These are phyloP conservation scores for Salvia rosmarinus DNA, from an alignment of 257 asterid genomes.

Conservation along the genomic window DNA sequence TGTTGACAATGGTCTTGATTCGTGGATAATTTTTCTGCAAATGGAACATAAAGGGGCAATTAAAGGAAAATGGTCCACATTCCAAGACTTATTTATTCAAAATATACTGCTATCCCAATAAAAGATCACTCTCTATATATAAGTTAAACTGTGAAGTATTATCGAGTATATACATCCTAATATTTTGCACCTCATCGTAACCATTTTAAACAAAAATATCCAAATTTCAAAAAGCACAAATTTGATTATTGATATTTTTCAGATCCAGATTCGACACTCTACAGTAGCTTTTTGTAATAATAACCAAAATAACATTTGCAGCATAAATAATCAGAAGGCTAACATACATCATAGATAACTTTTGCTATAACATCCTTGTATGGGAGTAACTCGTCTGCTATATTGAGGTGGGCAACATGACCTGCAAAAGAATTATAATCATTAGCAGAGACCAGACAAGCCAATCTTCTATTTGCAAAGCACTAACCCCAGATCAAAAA, in stretches of 20 bases:
- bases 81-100: slow-evolving; percentile 5
- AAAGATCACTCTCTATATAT: background rate
- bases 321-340: slow-evolving; percentile 8
- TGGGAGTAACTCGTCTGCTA: slow-evolving; percentile 78
- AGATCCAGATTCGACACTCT: background rate
- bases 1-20: slow-evolving; percentile 84
- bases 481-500: no score
- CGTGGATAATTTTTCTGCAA: slow-evolving; percentile 89
- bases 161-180: background rate
- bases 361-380: slow-evolving; percentile 83
- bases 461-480: no score
- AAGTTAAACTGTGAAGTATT: background rate
- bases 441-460: slow-evolving; percentile 29
- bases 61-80: slow-evolving; percentile 18
- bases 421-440: slow-evolving; percentile 62
- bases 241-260: background rate
- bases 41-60: slow-evolving; percentile 17
- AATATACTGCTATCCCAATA: background rate
- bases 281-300: slow-evolving; percentile 8
- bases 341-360: slow-evolving; percentile 89
- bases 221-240: slow-evolving; percentile 23
- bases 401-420: slow-evolving; percentile 90
- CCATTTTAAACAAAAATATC: slow-evolving; percentile 8
- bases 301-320: slow-evolving; percentile 21
- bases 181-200: background rate